Percentiles rank a stretch among this genome's conserved stretches.
Conservation (phyloP, 225 moss, liverwort and hornwort species). For the Bryum argenteum region DNA sequence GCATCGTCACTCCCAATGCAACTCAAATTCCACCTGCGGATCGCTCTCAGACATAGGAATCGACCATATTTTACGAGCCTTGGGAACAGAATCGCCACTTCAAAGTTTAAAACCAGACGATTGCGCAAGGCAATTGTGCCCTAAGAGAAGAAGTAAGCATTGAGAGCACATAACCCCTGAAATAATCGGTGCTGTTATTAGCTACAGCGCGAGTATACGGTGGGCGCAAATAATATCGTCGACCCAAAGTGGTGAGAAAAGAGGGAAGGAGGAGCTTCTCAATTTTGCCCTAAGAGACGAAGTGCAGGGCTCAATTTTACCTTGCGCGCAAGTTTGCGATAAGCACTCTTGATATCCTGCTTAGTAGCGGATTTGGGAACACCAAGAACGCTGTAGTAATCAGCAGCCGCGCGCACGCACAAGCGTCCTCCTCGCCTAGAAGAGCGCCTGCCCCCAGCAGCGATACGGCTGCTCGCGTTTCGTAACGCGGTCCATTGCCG, state of each 20-base stretch:
- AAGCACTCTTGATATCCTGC: slow-evolving; percentile 94
- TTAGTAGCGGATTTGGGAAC: slow-evolving; percentile 81
- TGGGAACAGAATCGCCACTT: slow-evolving; percentile 2
- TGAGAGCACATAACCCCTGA: neutral
- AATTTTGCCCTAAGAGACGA: slow-evolving; percentile 11
- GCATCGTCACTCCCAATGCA: slow-evolving; percentile 18
- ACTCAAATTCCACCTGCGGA: neutral
- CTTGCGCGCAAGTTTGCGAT: slow-evolving; percentile 96
- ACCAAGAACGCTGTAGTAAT: slow-evolving; percentile 82
- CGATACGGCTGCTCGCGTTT: slow-evolving; percentile 5
- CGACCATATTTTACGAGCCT: neutral
- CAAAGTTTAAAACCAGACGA: neutral
- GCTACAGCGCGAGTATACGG: neutral
- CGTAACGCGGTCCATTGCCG: slow-evolving; percentile 37
- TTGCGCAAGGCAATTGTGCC: neutral
- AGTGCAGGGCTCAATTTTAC: slow-evolving; percentile 38
- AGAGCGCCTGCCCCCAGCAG: slow-evolving; percentile 22
- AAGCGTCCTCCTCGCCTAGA: slow-evolving; percentile 39
- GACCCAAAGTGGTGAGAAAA: neutral
- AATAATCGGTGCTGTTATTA: neutral
- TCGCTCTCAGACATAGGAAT: neutral
- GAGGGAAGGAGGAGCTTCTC: neutral
- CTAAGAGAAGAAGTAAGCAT: neutral
- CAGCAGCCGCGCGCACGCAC: slow-evolving; percentile 72
- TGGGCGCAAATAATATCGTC: neutral